These are phyloP conservation scores for Hibiscus syriacus DNA, from an alignment of 345 rosid genomes.

Conservation along the genomic window DNA sequence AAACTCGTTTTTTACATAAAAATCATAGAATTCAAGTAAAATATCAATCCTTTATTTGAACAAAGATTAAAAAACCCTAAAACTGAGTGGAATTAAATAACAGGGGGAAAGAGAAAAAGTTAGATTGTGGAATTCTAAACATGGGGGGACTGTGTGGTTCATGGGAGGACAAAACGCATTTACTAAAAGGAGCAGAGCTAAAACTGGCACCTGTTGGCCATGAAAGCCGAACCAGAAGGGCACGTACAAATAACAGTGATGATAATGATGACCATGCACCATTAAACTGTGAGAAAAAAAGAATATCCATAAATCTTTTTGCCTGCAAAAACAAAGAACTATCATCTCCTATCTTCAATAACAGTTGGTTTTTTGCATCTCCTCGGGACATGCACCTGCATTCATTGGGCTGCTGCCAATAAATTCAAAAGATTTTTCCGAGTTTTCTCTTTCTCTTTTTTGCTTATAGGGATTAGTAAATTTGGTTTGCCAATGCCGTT, in stretches of 20 bases:
- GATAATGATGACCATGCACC: neutral
- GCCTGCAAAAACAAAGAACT: constrained; percentile 17
- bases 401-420: neutral
- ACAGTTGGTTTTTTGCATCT: neutral
- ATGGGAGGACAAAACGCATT: constrained; percentile 32
- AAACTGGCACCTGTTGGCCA: neutral
- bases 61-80: too few relatives aligned
- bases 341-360: constrained; percentile 7
- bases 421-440: neutral
- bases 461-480: neutral
- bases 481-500: neutral
- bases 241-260: neutral
- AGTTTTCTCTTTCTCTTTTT: neutral
- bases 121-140: neutral
- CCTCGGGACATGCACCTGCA: constrained; percentile 24
- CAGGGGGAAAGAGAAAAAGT: too few relatives aligned
- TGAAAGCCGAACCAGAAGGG: neutral
- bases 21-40: too few relatives aligned
- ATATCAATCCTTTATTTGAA: too few relatives aligned
- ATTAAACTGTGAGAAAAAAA: neutral
- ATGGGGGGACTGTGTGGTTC: neutral
- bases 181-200: constrained; percentile 4
- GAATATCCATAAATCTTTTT: constrained; percentile 7
- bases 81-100: too few relatives aligned
- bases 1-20: too few relatives aligned